phyloP scores from a whole-genome alignment of 2,329 filamentous ascomycete species.

The Aspergillus flavus region DNA sequence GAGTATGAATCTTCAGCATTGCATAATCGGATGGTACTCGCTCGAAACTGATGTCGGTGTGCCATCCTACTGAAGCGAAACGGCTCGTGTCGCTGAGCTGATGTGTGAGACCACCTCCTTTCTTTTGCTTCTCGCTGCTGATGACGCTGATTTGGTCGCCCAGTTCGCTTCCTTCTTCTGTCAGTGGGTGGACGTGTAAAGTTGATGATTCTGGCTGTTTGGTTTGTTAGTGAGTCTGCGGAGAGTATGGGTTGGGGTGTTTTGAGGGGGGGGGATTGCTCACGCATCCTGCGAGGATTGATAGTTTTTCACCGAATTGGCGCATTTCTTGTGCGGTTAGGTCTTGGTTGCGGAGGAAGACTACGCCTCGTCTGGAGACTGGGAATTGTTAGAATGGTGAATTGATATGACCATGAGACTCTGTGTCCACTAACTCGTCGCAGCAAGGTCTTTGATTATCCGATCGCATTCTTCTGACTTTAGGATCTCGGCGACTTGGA shows the following conservation, averaged over 20 bases:
- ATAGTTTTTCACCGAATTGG: constrained; percentile 50
- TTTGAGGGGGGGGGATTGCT: constrained; percentile 8
- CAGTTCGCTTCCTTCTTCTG: constrained; percentile 59
- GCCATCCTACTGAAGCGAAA: constrained; percentile 53
- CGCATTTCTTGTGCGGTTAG: constrained; percentile 65
- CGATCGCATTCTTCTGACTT: constrained; percentile 64
- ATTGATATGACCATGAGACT: constrained; percentile 24
- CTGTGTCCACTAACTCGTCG: constrained; percentile 57
- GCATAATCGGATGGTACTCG: constrained; percentile 66
- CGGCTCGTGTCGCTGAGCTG: constrained; percentile 37
- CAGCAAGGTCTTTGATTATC: constrained; percentile 65
- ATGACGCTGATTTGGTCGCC: constrained; percentile 66
- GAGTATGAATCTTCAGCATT: constrained; percentile 57
- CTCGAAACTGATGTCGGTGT: constrained; percentile 68
- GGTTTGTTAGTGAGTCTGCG: not conserved
- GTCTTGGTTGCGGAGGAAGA: constrained; percentile 70
- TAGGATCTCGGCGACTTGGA: constrained; percentile 54
- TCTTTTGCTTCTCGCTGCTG: constrained; percentile 58
- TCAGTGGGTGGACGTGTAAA: constrained; percentile 63
- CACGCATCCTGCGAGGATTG: constrained; percentile 47
- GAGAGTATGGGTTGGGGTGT: not conserved
- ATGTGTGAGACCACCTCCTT: constrained; percentile 35
- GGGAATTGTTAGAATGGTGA: not conserved
- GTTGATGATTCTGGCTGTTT: constrained; percentile 53
- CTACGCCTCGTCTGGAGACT: constrained; percentile 70